A percentile compares a stretch with the other conserved stretches of the same genome.
Conservation (phyloP, 1,284 basidiomycete species). For the Meira nashicola region DNA sequence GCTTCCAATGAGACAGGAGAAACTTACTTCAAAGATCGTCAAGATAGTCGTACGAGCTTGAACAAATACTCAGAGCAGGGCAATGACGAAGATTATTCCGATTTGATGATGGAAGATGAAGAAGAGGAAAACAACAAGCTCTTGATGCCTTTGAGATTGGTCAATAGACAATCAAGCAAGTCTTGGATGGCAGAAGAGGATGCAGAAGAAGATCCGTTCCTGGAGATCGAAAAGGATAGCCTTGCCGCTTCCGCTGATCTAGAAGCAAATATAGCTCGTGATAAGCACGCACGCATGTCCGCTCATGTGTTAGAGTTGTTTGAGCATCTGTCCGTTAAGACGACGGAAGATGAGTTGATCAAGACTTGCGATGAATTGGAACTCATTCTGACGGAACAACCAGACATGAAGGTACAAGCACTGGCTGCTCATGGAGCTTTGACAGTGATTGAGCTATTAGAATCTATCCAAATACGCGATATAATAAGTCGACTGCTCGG, state of each 20-base stretch:
- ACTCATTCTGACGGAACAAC: slow-evolving; percentile 69
- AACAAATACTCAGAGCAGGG: not conserved
- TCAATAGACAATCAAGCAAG: slow-evolving; percentile 33
- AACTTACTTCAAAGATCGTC: too few relatives aligned
- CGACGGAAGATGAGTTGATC: slow-evolving; percentile 69
- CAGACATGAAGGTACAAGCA: slow-evolving; percentile 84
- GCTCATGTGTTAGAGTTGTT: slow-evolving; percentile 75
- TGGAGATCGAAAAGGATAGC: slow-evolving; percentile 32
- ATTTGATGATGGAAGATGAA: not conserved
- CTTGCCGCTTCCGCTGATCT: slow-evolving; percentile 38
- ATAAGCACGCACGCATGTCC: slow-evolving; percentile 66
- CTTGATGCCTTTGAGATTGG: slow-evolving; percentile 26
- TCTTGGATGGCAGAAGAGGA: slow-evolving; percentile 41
- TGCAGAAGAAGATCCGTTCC: slow-evolving; percentile 38
- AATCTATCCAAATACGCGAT: slow-evolving; percentile 72
- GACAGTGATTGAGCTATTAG: slow-evolving; percentile 84
- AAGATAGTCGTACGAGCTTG: too few relatives aligned
- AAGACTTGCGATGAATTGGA: slow-evolving; percentile 84
- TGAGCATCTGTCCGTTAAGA: slow-evolving; percentile 67
- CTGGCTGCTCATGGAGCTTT: slow-evolving; percentile 90
- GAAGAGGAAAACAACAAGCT: not conserved
- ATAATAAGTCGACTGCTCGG: slow-evolving; percentile 77
- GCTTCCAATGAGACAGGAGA: too few relatives aligned
- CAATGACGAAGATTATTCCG: not conserved
- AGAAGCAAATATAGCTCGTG: slow-evolving; percentile 43